Evolutionary conservation across 2,329 filamentous ascomycete genomes (phyloP).

Genomic region (Erysiphe pulchra): DNA sequence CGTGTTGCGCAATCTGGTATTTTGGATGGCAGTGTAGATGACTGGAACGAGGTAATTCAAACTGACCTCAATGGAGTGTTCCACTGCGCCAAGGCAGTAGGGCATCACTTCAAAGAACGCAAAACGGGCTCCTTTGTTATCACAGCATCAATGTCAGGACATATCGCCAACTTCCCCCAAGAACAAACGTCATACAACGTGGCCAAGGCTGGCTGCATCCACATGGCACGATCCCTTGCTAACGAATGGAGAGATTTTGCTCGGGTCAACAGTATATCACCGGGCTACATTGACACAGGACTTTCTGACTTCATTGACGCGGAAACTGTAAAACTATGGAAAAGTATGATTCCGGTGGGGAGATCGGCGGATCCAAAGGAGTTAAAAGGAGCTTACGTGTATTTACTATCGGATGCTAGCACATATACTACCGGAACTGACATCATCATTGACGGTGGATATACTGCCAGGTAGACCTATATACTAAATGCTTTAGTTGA

Average conservation of each 20-base stretch:
- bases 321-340: conserved; percentile 29
- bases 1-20: conserved; percentile 42
- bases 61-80: conserved; percentile 40
- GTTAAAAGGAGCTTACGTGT: conserved; percentile 34
- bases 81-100: conserved; percentile 42
- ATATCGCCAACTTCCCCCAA: conserved; percentile 30
- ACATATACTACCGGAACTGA: conserved; percentile 24
- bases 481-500: neutral
- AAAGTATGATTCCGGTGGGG: conserved; percentile 4
- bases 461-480: conserved; percentile 8
- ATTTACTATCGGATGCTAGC: conserved; percentile 20
- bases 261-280: conserved; percentile 40
- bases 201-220: conserved; percentile 40
- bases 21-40: conserved; percentile 38
- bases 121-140: conserved; percentile 38
- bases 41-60: conserved; percentile 38
- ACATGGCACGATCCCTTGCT: conserved; percentile 34
- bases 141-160: conserved; percentile 34
- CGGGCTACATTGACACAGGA: conserved; percentile 43
- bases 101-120: conserved; percentile 38
- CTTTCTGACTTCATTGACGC: conserved; percentile 33
- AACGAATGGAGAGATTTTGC: conserved; percentile 48
- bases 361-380: conserved; percentile 48
- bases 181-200: conserved; percentile 40
- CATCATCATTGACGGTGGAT: conserved; percentile 23